Conservation (phyloP, 1,284 basidiomycete genomes). For the Nidula niveotomentosa region DNA sequence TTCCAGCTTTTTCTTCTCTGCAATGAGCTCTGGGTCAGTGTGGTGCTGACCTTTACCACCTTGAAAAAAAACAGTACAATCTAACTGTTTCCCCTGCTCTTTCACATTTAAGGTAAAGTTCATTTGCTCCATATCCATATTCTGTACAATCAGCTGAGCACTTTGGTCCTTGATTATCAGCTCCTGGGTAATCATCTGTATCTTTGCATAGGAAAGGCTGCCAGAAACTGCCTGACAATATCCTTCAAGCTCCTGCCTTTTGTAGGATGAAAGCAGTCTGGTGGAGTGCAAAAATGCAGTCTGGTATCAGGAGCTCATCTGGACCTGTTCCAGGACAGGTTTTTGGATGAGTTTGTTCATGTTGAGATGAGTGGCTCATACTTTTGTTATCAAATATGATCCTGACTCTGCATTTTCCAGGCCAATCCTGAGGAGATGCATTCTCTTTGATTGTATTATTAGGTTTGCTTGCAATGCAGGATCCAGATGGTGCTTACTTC, state of each 20-base stretch:
- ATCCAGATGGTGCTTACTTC: too few species aligned
- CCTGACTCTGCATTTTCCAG: constrained; percentile 12
- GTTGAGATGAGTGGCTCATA: too few species aligned
- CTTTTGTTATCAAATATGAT: too few species aligned
- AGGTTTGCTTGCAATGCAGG: too few species aligned
- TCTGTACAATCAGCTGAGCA: constrained; percentile 19
- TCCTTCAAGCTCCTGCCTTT: constrained; percentile 7
- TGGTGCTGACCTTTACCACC: constrained; percentile 9
- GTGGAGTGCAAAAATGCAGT: background rate
- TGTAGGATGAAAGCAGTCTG: background rate
- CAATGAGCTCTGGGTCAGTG: constrained; percentile 8
- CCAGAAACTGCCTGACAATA: constrained; percentile 6
- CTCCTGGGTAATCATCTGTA: background rate
- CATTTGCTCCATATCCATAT: constrained; percentile 15
- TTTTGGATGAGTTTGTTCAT: too few species aligned
- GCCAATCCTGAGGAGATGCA: constrained; percentile 12
- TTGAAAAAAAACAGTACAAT: constrained; percentile 6
- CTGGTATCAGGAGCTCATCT: constrained; percentile 6
- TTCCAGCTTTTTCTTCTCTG: too few species aligned
- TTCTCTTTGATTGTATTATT: constrained; percentile 15
- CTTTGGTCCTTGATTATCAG: constrained; percentile 12
- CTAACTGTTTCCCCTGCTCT: constrained; percentile 11
- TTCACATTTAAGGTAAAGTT: constrained; percentile 13
- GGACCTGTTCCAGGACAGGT: constrained; percentile 11
- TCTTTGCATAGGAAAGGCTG: background rate